Evolutionary conservation across 2,329 filamentous ascomycete genomes (phyloP).

Genomic region (Arthrobotrys sinensis): DNA sequence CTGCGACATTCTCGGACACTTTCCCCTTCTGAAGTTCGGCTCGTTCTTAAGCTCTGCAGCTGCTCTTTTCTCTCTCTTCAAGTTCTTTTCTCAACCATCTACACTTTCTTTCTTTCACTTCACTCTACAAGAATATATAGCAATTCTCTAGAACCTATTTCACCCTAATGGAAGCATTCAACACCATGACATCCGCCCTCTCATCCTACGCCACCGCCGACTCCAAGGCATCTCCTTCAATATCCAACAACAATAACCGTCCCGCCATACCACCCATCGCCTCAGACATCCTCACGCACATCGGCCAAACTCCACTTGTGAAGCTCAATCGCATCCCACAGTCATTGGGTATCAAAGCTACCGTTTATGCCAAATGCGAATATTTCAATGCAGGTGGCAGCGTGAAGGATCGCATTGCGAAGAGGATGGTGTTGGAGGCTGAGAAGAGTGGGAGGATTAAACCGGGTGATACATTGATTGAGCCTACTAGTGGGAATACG

Average conservation of each 20-base stretch:
- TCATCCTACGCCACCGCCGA: conserved; percentile 35
- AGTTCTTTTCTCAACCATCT: background rate
- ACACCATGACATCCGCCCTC: conserved; percentile 51
- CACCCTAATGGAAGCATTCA: conserved; percentile 53
- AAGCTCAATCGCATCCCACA: conserved; percentile 93
- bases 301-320: conserved; percentile 96
- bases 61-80: too few species aligned
- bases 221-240: conserved; percentile 15
- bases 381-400: conserved; percentile 94
- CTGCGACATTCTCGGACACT: conserved; percentile 8
- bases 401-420: conserved; percentile 93
- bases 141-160: background rate
- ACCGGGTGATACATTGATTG: conserved; percentile 95
- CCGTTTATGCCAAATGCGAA: conserved; percentile 92
- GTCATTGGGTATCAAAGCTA: conserved; percentile 87
- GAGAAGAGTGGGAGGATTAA: conserved; percentile 93
- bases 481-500: conserved; percentile 98
- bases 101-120: background rate
- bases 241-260: conserved; percentile 67
- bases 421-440: conserved; percentile 97
- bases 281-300: conserved; percentile 67
- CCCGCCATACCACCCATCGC: conserved; percentile 66
- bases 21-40: background rate
- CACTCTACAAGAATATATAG: background rate
- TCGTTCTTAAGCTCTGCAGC: background rate